A percentile compares a stretch with the other conserved stretches of the same genome.
phyloP scores from a whole-genome alignment of 495 filamentous ascomycete genomes.

The Podospora sp. region DNA sequence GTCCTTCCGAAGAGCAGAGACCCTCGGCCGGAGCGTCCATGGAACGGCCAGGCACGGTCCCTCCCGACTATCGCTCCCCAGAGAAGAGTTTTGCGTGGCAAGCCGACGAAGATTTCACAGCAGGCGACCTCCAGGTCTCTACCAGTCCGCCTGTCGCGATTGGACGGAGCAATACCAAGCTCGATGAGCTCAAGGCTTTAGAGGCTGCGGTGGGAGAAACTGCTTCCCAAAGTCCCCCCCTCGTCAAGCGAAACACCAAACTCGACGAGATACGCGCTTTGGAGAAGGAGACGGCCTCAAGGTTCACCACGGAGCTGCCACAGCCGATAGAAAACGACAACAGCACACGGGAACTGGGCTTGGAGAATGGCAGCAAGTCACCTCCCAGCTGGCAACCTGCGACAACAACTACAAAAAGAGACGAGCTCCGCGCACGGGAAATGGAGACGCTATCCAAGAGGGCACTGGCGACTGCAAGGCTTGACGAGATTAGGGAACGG shows the following conservation, averaged over 20 bases:
- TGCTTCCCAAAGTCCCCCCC: conserved; percentile 4
- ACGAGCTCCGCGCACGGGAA: conserved; percentile 61
- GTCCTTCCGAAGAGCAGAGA: conserved; percentile 30
- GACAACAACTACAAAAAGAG: conserved; percentile 46
- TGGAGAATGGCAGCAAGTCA: conserved; percentile 12
- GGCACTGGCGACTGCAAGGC: conserved; percentile 58
- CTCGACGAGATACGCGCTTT: conserved; percentile 56
- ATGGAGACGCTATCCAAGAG: conserved; percentile 60
- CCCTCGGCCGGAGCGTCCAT: conserved; percentile 25
- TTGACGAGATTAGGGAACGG: conserved; percentile 60
- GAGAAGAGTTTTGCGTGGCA: conserved; percentile 59
- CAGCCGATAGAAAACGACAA: background rate
- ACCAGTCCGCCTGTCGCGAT: conserved; percentile 58
- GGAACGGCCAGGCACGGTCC: conserved; percentile 40
- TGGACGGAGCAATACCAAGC: conserved; percentile 44
- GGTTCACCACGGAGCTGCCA: conserved; percentile 22
- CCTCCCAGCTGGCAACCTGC: conserved; percentile 22
- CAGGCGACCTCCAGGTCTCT: conserved; percentile 61
- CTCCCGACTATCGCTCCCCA: conserved; percentile 41
- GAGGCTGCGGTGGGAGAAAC: conserved; percentile 36
- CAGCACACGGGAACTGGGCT: background rate
- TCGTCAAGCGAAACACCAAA: conserved; percentile 27
- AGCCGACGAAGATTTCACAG: conserved; percentile 65
- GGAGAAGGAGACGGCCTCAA: conserved; percentile 49
- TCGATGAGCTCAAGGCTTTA: conserved; percentile 45